Conservation (phyloP, 2,329 filamentous ascomycete species). For the Fusarium anthophilum region DNA sequence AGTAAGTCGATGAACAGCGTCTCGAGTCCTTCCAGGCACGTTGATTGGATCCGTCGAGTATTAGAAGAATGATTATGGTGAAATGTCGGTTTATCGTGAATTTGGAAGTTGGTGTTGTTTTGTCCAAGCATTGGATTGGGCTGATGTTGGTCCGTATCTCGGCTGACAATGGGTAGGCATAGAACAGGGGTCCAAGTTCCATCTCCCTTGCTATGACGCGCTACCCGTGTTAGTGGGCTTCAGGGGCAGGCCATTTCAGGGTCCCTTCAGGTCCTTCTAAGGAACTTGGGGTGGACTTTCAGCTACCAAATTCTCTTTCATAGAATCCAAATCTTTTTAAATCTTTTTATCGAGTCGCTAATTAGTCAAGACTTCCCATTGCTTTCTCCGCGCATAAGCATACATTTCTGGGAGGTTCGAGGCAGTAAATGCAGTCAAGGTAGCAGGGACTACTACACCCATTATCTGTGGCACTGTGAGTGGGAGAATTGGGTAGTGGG, state of each 20-base stretch:
- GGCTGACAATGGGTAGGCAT: conserved; percentile 7
- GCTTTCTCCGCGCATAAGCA: background rate
- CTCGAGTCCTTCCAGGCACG: background rate
- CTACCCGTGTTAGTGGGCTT: conserved; percentile 13
- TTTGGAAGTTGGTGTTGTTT: conserved; percentile 14
- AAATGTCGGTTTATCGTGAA: conserved; percentile 15
- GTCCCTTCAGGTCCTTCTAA: background rate
- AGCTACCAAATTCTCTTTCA: background rate
- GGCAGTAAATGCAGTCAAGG: background rate
- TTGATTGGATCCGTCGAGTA: background rate
- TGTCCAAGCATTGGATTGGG: conserved; percentile 14
- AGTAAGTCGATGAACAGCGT: background rate
- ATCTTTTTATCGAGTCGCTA: background rate
- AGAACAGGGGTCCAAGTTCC: conserved; percentile 28
- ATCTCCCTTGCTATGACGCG: conserved; percentile 26
- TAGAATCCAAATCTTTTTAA: background rate
- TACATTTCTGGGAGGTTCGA: background rate
- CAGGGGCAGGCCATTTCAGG: conserved; percentile 10
- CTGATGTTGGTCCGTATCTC: conserved; percentile 17
- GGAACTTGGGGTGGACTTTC: background rate
- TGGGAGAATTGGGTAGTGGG: background rate
- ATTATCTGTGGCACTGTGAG: background rate
- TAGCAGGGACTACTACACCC: background rate
- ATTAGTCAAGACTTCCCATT: background rate
- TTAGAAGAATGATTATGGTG: background rate